Evolutionary conservation across 805 yeast genomes (phyloP).

Genomic region (Wickerhamomyces ciferrii): DNA sequence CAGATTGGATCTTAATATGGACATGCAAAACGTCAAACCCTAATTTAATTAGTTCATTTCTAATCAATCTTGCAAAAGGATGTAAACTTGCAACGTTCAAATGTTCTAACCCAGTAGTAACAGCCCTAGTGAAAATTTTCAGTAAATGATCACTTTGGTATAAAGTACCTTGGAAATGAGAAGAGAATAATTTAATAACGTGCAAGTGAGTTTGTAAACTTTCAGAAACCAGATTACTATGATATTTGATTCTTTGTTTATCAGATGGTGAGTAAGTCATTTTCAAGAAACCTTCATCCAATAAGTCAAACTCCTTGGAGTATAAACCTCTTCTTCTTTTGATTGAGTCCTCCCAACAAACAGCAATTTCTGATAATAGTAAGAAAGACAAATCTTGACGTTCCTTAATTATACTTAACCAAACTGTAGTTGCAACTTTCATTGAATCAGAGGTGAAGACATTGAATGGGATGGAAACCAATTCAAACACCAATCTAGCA

Average conservation of each 20-base stretch:
- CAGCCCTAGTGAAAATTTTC: conserved; percentile 60
- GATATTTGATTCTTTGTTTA: conserved; percentile 48
- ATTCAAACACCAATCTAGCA: conserved; percentile 34
- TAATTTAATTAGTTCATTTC: conserved; percentile 71
- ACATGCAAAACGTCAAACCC: conserved; percentile 59
- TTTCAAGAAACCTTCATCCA: conserved; percentile 52
- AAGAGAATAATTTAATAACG: conserved; percentile 61
- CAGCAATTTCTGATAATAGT: conserved; percentile 65
- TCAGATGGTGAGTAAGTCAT: conserved; percentile 93
- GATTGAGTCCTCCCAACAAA: conserved; percentile 65
- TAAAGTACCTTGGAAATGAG: conserved; percentile 75
- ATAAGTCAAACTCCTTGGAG: conserved; percentile 47
- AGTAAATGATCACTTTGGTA: conserved; percentile 67
- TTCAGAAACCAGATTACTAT: conserved; percentile 42
- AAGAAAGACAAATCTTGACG: conserved; percentile 50
- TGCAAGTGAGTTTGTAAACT: conserved; percentile 62
- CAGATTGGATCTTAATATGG: conserved; percentile 45
- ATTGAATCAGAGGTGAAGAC: conserved; percentile 55
- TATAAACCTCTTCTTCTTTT: conserved; percentile 59
- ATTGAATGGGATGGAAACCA: conserved; percentile 69
- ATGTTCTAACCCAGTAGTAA: conserved; percentile 47
- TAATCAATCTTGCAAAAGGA: conserved; percentile 69
- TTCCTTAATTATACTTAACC: conserved; percentile 77
- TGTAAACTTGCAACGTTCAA: conserved; percentile 65
- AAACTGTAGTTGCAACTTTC: conserved; percentile 63